phyloP scores from a whole-genome alignment of 805 yeast genomes.

The Lipomyces chichibuensis region DNA sequence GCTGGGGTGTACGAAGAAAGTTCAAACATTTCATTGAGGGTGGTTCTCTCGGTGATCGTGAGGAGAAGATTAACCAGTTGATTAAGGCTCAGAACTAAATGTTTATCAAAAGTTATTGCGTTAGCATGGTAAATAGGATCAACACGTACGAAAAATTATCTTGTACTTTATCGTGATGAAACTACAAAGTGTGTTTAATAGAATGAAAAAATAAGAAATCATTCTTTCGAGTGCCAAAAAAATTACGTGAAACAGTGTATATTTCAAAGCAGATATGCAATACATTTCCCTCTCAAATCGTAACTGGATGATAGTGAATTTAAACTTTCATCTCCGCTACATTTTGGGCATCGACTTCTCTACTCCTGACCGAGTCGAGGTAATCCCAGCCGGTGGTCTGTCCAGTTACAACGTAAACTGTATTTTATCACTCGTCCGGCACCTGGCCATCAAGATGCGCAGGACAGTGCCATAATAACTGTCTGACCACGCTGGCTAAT shows the following conservation, averaged over 20 bases:
- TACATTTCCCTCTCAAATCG: too few relatives aligned
- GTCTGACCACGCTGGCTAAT: neutral
- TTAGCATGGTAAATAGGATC: neutral
- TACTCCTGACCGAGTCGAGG: too few relatives aligned
- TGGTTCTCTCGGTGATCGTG: constrained; percentile 85
- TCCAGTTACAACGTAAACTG: too few relatives aligned
- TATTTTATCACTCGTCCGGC: neutral
- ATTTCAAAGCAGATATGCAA: too few relatives aligned
- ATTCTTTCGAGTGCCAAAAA: neutral
- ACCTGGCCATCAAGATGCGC: neutral
- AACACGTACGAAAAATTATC: neutral
- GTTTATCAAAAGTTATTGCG: constrained; percentile 7
- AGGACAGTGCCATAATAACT: neutral
- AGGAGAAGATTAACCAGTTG: constrained; percentile 73
- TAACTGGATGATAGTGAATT: too few relatives aligned
- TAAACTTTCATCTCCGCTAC: too few relatives aligned
- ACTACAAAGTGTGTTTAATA: neutral
- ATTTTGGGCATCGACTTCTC: too few relatives aligned
- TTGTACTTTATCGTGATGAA: constrained; percentile 4
- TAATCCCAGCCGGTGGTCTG: too few relatives aligned
- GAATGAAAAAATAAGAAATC: neutral
- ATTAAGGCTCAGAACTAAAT: constrained; percentile 45
- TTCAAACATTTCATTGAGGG: constrained; percentile 84
- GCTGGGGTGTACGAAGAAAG: constrained; percentile 80
- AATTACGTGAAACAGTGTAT: neutral